Conservation (phyloP, 1,284 basidiomycete genomes). For the Crepidotus sp. region DNA sequence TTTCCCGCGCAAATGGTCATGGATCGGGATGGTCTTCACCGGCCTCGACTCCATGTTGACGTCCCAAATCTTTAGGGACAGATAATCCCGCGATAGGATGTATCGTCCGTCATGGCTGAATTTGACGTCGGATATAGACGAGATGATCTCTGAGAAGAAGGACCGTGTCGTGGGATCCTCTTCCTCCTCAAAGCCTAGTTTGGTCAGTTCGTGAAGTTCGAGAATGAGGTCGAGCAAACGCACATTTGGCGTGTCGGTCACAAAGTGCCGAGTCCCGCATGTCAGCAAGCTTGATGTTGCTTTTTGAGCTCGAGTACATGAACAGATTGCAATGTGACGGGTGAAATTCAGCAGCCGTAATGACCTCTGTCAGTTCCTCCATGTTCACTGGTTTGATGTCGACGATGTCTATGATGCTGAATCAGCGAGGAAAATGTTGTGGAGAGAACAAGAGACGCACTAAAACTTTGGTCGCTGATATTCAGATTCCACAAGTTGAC, state of each 20-base stretch:
- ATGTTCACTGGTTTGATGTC: slow-evolving; percentile 99
- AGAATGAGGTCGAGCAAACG: slow-evolving; percentile 26
- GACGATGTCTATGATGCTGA: slow-evolving; percentile 76
- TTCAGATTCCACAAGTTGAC: slow-evolving; percentile 99
- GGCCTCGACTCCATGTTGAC: slow-evolving; percentile 98
- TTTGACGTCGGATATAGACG: slow-evolving; percentile 99
- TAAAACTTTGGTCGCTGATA: slow-evolving; percentile 99
- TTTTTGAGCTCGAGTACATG: slow-evolving; percentile 99
- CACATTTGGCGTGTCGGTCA: slow-evolving; percentile 94
- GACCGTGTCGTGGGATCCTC: slow-evolving; percentile 96
- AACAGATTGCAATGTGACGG: slow-evolving; percentile 97
- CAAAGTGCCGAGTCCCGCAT: slow-evolving; percentile 98
- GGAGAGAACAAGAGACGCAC: slow-evolving; percentile 44
- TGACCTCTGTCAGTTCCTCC: slow-evolving; percentile 99
- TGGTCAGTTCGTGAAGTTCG: slow-evolving; percentile 16
- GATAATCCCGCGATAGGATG: slow-evolving; percentile 94
- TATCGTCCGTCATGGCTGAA: slow-evolving; percentile 97
- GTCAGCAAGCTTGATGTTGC: slow-evolving; percentile 99
- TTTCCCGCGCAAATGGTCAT: slow-evolving; percentile 95
- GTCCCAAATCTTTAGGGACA: slow-evolving; percentile 99
- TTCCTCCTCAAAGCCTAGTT: slow-evolving; percentile 90
- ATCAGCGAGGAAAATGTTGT: slow-evolving; percentile 1
- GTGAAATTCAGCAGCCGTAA: slow-evolving; percentile 98
- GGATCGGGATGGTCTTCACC: slow-evolving; percentile 96
- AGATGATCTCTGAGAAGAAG: slow-evolving; percentile 99